Base-by-base conservation (phyloP, 2,329 filamentous ascomycete genomes). In the Colletotrichum australisinense region DNA sequence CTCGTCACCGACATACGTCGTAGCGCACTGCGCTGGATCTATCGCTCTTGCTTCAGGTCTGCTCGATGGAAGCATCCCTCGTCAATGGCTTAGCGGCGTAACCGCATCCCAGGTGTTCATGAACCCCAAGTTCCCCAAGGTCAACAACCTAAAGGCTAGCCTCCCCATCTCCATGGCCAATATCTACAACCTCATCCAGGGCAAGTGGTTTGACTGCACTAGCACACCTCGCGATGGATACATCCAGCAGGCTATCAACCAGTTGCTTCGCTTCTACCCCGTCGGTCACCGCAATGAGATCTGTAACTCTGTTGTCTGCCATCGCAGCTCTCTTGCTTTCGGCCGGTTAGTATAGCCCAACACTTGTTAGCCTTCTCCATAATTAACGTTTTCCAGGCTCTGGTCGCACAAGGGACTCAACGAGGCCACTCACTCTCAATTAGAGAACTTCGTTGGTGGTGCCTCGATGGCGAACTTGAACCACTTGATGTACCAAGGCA, bases 321-420 rank as follows among this genome's bases (percentile, higher is more conserved):
- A 93, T 80, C 87, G 91, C 12, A 84, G 85, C 67, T 86, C 86
- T 5, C 82, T 93, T 22, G 86, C 89, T 9, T 93, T 92, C 75
- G 91, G 91, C 42, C 87, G 89, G 75, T 89, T 85, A 72, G 69
- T 63, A 16, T 5, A 11, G 8, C 1, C 9, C 4, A 9, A 7
- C n/a, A 7, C 1, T 4, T 38, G 6, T 12, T 7, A 12, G 12
- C 14, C 11, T 32, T 2, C 1, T 22, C 19, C 16, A 19, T 22
- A 1, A n/a, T 53, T 65, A 26, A 60, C n/a, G 11, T 19, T n/a
- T 1, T 8, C 4, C 19, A 74, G 72, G 11, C 72, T 74, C 79
- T 93, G 90, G 90, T 90, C 87, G 75, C 91, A 93, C 79, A 79
- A 77, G 3, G 92, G 93, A 78, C 86, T 93, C 26, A 93, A 92